Evolutionary conservation across 2,329 filamentous ascomycete genomes (phyloP).

Genomic region (Fusarium sp.): DNA sequence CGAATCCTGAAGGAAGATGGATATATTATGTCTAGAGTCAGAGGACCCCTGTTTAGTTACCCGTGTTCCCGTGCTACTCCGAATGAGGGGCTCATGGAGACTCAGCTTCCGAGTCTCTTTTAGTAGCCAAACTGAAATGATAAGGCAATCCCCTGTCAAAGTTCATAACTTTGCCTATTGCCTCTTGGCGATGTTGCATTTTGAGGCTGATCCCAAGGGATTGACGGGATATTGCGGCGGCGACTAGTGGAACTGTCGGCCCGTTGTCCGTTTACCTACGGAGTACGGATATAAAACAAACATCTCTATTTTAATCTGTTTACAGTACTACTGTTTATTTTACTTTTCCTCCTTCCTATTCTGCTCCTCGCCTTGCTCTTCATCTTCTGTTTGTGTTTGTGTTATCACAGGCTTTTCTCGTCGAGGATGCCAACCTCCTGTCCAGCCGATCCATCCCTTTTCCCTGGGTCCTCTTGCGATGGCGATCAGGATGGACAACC

Average conservation of each 20-base stretch:
- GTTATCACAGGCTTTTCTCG: slow-evolving; percentile 8
- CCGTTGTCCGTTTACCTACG: not conserved
- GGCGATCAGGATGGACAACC: slow-evolving; percentile 41
- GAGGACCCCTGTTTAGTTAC: slow-evolving; percentile 1
- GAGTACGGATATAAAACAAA: not conserved
- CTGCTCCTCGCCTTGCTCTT: slow-evolving; percentile 1
- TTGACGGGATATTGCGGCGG: not conserved
- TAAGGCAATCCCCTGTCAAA: not conserved
- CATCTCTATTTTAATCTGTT: not conserved
- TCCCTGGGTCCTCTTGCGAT: slow-evolving; percentile 44
- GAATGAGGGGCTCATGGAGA: slow-evolving; percentile 9
- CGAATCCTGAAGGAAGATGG: not conserved
- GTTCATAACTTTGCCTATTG: not conserved
- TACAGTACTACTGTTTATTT: not conserved
- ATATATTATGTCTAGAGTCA: not conserved
- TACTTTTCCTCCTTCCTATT: slow-evolving; percentile 7
- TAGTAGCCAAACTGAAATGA: not conserved
- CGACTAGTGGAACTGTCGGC: not conserved
- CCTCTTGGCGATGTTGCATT: not conserved
- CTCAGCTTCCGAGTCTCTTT: slow-evolving; percentile 7
- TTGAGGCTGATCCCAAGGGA: not conserved
- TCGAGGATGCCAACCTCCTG: slow-evolving; percentile 42
- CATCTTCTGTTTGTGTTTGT: slow-evolving; percentile 1
- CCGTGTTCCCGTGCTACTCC: not conserved
- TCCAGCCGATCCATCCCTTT: slow-evolving; percentile 47